Evolutionary conservation across 1,284 basidiomycete species (phyloP).

Genomic region (Lentinus polychrous): DNA sequence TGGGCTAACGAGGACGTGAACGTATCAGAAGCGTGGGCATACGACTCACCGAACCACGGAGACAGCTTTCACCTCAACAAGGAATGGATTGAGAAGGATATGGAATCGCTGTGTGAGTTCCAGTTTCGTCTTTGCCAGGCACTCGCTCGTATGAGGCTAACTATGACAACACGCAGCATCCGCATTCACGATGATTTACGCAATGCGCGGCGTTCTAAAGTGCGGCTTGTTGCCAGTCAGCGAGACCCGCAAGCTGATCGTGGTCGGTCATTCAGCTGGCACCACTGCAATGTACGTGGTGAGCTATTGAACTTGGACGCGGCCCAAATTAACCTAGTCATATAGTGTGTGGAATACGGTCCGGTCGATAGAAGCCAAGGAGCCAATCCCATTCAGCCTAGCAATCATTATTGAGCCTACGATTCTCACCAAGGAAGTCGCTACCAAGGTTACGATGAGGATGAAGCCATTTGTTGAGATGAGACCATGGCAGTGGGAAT

Average conservation of each 20-base stretch:
- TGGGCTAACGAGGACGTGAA: background rate
- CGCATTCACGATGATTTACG: background rate
- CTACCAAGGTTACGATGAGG: background rate
- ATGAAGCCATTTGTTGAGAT: too few relatives aligned
- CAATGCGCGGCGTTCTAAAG: background rate
- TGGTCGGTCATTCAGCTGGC: background rate
- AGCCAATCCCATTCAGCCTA: background rate
- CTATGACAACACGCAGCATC: background rate
- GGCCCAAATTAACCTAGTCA: background rate
- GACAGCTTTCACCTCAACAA: background rate
- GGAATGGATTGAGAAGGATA: background rate
- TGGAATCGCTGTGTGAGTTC: background rate
- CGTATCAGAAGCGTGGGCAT: background rate
- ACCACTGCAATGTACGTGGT: background rate
- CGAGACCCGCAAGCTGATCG: background rate
- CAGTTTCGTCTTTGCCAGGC: background rate
- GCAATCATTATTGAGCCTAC: background rate
- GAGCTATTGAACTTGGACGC: background rate
- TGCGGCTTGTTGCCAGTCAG: background rate
- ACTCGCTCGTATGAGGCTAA: background rate
- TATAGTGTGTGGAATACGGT: background rate
- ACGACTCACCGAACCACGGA: background rate
- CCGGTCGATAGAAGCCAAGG: background rate
- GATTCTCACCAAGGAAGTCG: background rate
- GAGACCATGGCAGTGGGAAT: background rate